A percentile compares a stretch with the other conserved stretches of the same genome.
Evolutionary conservation across 768 basidiomycete genomes (phyloP).

Genomic region (Trametes gibbosa): DNA sequence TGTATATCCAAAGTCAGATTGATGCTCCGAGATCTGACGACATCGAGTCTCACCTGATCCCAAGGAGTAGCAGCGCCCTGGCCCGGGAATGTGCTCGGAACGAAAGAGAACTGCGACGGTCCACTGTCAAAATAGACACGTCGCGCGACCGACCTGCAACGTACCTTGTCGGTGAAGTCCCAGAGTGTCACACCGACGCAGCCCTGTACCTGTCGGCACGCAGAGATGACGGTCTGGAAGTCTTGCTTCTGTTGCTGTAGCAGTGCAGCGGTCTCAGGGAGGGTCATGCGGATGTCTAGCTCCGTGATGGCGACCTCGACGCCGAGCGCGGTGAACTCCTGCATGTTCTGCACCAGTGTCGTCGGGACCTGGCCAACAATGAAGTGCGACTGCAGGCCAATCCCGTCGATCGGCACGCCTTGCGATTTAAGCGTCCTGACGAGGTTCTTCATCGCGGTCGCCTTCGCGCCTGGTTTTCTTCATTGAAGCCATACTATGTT

Average conservation of each 20-base stretch:
- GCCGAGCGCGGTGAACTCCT: conserved; percentile 53
- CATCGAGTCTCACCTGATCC: conserved; percentile 26
- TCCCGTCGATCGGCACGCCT: conserved; percentile 57
- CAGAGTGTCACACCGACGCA: conserved; percentile 40
- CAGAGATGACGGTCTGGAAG: conserved; percentile 50
- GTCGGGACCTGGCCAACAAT: conserved; percentile 56
- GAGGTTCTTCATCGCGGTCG: conserved; percentile 54
- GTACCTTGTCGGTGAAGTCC: conserved; percentile 40
- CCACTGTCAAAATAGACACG: background rate
- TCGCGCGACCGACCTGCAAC: background rate
- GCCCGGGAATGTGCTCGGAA: conserved; percentile 32
- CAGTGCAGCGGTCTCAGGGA: conserved; percentile 51
- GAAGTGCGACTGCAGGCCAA: conserved; percentile 60
- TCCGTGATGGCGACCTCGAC: conserved; percentile 69
- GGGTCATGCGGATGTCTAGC: conserved; percentile 61
- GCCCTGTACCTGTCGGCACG: conserved; percentile 41
- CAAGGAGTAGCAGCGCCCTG: conserved; percentile 32
- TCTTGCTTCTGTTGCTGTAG: conserved; percentile 55
- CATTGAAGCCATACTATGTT: too few relatives aligned
- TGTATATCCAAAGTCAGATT: background rate
- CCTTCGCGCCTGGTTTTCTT: conserved; percentile 41
- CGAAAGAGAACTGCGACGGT: conserved; percentile 31
- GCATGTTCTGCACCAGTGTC: conserved; percentile 43
- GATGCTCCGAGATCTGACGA: background rate
- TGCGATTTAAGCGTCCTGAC: conserved; percentile 44